These are phyloP conservation scores for Penicillium sp. DNA, from an alignment of 2,329 filamentous ascomycete genomes.

Conservation along the genomic window DNA sequence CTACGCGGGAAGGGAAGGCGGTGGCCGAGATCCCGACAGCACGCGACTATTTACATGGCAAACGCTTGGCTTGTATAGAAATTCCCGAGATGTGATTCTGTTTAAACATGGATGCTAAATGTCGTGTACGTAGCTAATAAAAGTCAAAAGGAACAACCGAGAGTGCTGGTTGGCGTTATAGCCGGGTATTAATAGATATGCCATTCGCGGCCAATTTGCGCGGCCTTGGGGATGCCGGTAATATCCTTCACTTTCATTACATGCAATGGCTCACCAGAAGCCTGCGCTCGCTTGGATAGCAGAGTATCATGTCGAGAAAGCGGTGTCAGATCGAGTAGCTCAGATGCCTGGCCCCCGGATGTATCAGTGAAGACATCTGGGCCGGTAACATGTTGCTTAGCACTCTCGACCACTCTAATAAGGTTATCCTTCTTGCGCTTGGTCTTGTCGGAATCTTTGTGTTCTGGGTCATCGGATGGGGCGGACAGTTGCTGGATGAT, in stretches of 20 bases:
- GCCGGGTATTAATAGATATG: constrained; percentile 34
- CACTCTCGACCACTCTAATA: constrained; percentile 71
- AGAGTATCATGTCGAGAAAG: constrained; percentile 24
- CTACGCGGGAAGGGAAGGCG: constrained; percentile 24
- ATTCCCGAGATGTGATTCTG: background rate
- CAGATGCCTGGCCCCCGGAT: constrained; percentile 31
- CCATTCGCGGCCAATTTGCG: constrained; percentile 41
- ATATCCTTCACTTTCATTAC: constrained; percentile 44
- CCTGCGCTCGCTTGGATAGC: constrained; percentile 22
- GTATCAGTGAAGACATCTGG: constrained; percentile 85
- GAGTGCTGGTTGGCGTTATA: background rate
- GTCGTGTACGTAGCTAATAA: background rate
- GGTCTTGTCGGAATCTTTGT: constrained; percentile 44
- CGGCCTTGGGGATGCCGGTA: constrained; percentile 62
- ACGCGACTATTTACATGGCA: background rate
- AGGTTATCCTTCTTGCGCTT: constrained; percentile 65
- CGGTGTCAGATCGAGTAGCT: constrained; percentile 32
- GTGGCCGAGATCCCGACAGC: constrained; percentile 11
- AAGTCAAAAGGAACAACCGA: background rate
- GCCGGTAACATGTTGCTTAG: constrained; percentile 75
- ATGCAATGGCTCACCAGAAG: constrained; percentile 19
- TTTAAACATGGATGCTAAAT: background rate
- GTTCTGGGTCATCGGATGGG: constrained; percentile 44
- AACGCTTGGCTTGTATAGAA: background rate
- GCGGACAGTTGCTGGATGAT: constrained; percentile 56